Conservation (phyloP, 306 rosid species). For the Rosa chinensis region DNA sequence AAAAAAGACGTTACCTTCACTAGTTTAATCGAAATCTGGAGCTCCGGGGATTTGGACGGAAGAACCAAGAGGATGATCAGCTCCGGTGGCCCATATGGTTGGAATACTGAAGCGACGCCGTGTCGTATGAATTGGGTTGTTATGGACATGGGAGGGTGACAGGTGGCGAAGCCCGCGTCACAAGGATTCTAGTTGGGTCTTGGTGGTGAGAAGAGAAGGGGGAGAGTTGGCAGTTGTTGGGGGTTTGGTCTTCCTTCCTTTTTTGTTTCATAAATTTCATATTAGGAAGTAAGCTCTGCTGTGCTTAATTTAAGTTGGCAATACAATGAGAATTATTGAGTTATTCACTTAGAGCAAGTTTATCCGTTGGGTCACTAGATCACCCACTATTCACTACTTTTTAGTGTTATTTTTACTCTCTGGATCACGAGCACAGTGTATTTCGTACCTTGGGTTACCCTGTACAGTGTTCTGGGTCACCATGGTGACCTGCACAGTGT, state of each 20-base stretch:
- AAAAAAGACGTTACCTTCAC: not conserved
- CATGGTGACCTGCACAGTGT: no score
- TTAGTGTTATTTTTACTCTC: no score
- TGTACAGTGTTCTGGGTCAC: no score
- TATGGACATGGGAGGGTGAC: not conserved
- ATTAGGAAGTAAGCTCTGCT: no score
- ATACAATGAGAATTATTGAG: no score
- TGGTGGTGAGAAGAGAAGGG: not conserved
- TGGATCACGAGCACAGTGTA: no score
- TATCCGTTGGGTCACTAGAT: no score
- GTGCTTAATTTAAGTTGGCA: no score
- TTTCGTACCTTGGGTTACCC: no score
- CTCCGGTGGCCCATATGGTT: not conserved
- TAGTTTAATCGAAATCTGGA: not conserved
- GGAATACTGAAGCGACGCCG: not conserved
- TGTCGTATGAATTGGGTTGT: not conserved
- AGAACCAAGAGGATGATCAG: not conserved
- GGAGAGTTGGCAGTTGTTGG: not conserved
- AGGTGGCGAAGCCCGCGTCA: constrained; percentile 23
- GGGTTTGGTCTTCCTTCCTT: no score
- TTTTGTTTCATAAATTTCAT: not conserved
- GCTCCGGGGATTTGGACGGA: not conserved
- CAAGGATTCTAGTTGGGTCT: constrained; percentile 17
- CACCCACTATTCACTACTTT: no score
- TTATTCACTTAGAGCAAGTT: no score